Evolutionary conservation across 495 filamentous ascomycete genomes (phyloP).

Genomic region (Tuber borchii): DNA sequence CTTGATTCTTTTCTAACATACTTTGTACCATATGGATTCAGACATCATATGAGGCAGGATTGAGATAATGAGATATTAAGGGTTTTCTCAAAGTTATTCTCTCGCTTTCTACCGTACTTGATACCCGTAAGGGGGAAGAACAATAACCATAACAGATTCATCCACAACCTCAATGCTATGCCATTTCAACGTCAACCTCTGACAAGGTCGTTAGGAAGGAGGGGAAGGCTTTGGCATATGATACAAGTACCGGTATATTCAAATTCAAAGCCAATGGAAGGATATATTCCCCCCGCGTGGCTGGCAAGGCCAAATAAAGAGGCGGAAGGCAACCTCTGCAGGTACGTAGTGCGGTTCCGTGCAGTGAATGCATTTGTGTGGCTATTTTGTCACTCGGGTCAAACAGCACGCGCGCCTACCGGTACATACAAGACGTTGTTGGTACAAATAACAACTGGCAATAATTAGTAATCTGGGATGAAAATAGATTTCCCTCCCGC

Average conservation of each 20-base stretch:
- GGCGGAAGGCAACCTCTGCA: neutral
- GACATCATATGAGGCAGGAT: neutral
- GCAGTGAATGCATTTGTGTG: neutral
- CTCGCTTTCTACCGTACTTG: neutral
- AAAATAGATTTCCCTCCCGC: slow-evolving; percentile 1
- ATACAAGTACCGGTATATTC: neutral
- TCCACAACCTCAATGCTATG: neutral
- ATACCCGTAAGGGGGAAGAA: neutral
- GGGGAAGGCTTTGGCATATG: neutral
- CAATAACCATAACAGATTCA: neutral
- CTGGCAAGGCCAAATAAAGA: neutral
- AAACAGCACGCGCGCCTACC: neutral
- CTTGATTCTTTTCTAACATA: neutral
- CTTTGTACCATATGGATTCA: neutral
- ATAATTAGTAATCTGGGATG: neutral
- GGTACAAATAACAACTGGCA: neutral
- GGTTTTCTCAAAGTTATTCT: neutral
- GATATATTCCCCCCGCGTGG: neutral
- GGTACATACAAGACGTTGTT: neutral
- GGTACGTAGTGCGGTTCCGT: neutral
- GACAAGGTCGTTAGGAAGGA: neutral
- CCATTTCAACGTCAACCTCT: neutral
- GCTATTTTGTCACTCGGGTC: neutral
- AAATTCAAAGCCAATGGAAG: neutral
- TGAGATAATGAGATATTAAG: neutral